phyloP scores from a whole-genome alignment of 495 filamentous ascomycete genomes.

The Letharia columbiana region DNA sequence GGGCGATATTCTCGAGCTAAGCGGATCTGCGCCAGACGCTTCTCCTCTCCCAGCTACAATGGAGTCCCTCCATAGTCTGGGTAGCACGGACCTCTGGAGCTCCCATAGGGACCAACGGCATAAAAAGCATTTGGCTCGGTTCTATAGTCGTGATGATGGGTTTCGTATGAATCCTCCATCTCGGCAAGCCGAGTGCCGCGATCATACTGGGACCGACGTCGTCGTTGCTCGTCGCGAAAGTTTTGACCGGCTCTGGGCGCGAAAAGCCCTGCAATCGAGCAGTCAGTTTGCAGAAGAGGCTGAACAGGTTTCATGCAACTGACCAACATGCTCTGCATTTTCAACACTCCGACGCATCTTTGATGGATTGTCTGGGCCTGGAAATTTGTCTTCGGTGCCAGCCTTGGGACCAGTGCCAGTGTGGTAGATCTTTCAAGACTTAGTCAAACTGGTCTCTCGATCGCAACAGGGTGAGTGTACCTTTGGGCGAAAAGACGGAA shows the following conservation, averaged over 20 bases:
- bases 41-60: neutral
- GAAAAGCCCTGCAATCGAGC: constrained; percentile 48
- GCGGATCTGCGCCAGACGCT: neutral
- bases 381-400: constrained; percentile 62
- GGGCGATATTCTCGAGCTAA: neutral
- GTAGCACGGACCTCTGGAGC: neutral
- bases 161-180: constrained; percentile 49
- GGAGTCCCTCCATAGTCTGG: neutral
- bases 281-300: constrained; percentile 8
- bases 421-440: constrained; percentile 38
- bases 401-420: constrained; percentile 37
- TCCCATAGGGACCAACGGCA: neutral
- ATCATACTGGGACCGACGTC: constrained; percentile 67
- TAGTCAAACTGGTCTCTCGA: neutral
- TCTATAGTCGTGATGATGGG: constrained; percentile 24
- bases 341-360: constrained; percentile 79
- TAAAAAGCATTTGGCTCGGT: constrained; percentile 4
- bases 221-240: constrained; percentile 65
- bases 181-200: constrained; percentile 57
- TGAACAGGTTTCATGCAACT: constrained; percentile 27
- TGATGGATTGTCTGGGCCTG: constrained; percentile 68
- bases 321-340: constrained; percentile 78
- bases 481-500: constrained; percentile 73
- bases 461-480: constrained; percentile 32
- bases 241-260: constrained; percentile 65